Base-by-base conservation (phyloP, 2,329 filamentous ascomycete genomes). In the Xylaria arbuscula region DNA sequence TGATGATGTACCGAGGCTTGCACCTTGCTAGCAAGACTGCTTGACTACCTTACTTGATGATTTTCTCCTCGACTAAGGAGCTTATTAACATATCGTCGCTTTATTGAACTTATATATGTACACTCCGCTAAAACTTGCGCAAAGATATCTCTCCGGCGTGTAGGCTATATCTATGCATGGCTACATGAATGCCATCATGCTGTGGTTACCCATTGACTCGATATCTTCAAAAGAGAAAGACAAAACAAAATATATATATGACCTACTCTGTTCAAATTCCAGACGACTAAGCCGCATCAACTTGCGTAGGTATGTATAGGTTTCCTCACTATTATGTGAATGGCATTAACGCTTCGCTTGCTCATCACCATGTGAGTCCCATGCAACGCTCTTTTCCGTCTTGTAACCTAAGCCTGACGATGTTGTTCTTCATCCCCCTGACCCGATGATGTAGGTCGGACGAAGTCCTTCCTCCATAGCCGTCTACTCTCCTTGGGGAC, bases 391-490 rank as follows among this genome's bases (percentile, higher is more conserved):
- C 15, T 9, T 36, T 17, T 17, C 9, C n/a, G 3, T 17, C 19
- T 47, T 5, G n/a, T 22, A 36, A 8, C 13, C 13, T 48, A n/a
- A 34, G 11, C 54, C 36, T 57, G 7, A 28, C 3, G 15, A 57
- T 42, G 36, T 17, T 28, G 3, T 17, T 8, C 8, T 24, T 15
- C 13, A 6, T 3, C 19, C 13, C 19, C 11, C 19, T 42, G 9
- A 42, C 19, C 19, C 50, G 36, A 13, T 19, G 22, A 15, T 32
- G 7, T 2, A 15, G 13, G 32, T 32, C 40, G 24, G 3, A 13
- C 22, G 22, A 70, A 70, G 2, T 70, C 24, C 9, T 36, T 53
- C 66, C 36, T 28, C 70, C 69, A 71, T 36, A 19, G 34, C 28
- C 69, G 68, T n/a, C 51, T 3, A 2, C 45, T 34, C 1, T n/a